These are phyloP conservation scores for Lentinula boryana DNA, from an alignment of 768 basidiomycete species.

Conservation along the genomic window DNA sequence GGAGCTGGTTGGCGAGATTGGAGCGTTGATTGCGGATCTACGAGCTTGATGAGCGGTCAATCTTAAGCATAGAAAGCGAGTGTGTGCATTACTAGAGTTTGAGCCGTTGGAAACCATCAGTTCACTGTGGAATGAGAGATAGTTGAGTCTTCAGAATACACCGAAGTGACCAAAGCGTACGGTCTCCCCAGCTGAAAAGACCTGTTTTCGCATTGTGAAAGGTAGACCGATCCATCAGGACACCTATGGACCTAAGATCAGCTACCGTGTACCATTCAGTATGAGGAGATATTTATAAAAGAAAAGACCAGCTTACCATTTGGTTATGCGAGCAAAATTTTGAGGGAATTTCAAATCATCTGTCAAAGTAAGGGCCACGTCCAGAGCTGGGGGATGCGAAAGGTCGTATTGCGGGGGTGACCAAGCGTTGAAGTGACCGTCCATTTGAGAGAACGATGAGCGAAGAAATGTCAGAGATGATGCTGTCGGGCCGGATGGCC, in stretches of 20 bases:
- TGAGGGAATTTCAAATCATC: slow-evolving; percentile 18
- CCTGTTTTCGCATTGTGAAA: slow-evolving; percentile 70
- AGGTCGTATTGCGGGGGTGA: slow-evolving; percentile 23
- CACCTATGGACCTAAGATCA: slow-evolving; percentile 41
- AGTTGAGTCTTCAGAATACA: background rate
- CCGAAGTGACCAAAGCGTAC: background rate
- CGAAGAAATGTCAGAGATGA: too few species aligned
- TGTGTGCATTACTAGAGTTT: background rate
- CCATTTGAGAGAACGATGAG: background rate
- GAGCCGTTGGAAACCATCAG: slow-evolving; percentile 3
- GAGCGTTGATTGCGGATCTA: background rate
- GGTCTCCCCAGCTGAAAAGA: slow-evolving; percentile 52
- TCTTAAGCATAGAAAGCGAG: background rate
- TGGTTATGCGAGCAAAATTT: slow-evolving; percentile 51
- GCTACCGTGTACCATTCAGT: background rate
- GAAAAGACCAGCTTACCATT: slow-evolving; percentile 35
- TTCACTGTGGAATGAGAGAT: background rate
- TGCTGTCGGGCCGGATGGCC: too few species aligned
- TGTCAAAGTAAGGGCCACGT: slow-evolving; percentile 9
- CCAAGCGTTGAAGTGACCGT: slow-evolving; percentile 17
- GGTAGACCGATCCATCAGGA: slow-evolving; percentile 62
- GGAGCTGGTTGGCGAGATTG: slow-evolving; percentile 55
- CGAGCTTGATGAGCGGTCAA: background rate
- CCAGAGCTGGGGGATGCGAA: slow-evolving; percentile 10
- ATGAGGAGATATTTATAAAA: background rate